Base-by-base conservation (phyloP, 441 rosid genomes). In the Mallotus repandus region DNA sequence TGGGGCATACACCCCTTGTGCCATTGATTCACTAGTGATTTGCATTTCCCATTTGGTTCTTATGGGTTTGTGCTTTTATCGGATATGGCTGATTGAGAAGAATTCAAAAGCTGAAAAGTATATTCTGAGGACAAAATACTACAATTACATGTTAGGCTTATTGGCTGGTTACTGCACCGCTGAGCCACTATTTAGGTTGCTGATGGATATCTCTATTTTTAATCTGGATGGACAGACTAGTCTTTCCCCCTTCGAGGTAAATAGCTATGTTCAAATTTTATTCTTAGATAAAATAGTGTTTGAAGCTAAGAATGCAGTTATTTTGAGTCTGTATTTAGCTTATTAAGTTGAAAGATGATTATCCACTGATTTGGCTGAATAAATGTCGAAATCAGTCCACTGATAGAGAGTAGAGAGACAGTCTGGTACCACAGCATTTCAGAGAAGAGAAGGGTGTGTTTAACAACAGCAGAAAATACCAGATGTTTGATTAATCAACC, bases 241-340 rank as follows among this genome's bases (percentile, higher is more conserved):
- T 63, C 81, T 90, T 74, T 85, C 95, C 82, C 98, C 94, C 21
- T 92, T 87, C 73, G 99, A 93, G 98, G 99, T 92, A 67, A 63
- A 57, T 55, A 9, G 78, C 60, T 74, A 60, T 49, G 70, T 9
- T 48, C 43, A 12, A 21, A 14, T 18, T 45, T 62, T 29, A 41
- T 4, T 32, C 46, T 43, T 15, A n/a, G 41, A 25, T 16, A 45
- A 64, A 45, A 38, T 48, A 50, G 1, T 29, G 19, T 57, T 56
- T 11, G 11, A 66, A 46, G 48, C n/a, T 18, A 11, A 50, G 3
- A 41, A 29, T 54, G 32, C 7, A 3, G 22, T 14, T 14, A 29
- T 19, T 14, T 32, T 67, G 46, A 53, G 38, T 63, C 7, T 15
- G 29, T 41, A 7, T 19, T 38, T 21, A 41, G 53, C 25, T 53